phyloP scores from a whole-genome alignment of 2,329 filamentous ascomycete species.

The Microsporum ferrugineum region DNA sequence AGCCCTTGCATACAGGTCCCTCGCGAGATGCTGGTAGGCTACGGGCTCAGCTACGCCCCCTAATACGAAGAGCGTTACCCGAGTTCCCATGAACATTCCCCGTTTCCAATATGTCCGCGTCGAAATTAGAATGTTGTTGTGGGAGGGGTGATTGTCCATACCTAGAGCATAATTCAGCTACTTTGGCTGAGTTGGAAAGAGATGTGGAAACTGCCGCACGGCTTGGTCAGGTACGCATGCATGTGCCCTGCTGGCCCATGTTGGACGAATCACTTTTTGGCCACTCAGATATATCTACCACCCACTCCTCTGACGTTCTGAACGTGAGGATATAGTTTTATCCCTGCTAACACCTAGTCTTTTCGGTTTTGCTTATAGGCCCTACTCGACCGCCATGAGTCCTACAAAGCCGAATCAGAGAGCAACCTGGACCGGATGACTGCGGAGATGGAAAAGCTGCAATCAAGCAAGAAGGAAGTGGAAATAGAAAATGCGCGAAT shows the following conservation, averaged over 20 bases:
- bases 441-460: constrained; percentile 61
- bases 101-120: constrained; percentile 4
- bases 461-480: constrained; percentile 59
- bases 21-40: neutral
- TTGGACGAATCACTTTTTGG: constrained; percentile 3
- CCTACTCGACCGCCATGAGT: constrained; percentile 80
- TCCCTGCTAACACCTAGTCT: constrained; percentile 15
- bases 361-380: constrained; percentile 46
- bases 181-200: constrained; percentile 71
- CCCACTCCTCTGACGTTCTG: neutral
- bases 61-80: neutral
- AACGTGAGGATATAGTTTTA: neutral
- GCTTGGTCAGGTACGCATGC: constrained; percentile 66
- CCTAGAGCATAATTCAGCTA: constrained; percentile 65
- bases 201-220: constrained; percentile 78
- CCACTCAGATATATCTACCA: constrained; percentile 3
- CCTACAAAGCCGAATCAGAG: constrained; percentile 86
- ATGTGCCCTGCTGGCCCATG: neutral
- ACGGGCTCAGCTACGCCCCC: neutral
- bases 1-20: neutral
- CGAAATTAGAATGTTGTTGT: constrained; percentile 60
- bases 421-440: constrained; percentile 65
- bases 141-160: constrained; percentile 67
- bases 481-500: constrained; percentile 66
- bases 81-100: neutral